Conservation (phyloP, 257 asterid genomes). For the Salvia miltiorrhiza region DNA sequence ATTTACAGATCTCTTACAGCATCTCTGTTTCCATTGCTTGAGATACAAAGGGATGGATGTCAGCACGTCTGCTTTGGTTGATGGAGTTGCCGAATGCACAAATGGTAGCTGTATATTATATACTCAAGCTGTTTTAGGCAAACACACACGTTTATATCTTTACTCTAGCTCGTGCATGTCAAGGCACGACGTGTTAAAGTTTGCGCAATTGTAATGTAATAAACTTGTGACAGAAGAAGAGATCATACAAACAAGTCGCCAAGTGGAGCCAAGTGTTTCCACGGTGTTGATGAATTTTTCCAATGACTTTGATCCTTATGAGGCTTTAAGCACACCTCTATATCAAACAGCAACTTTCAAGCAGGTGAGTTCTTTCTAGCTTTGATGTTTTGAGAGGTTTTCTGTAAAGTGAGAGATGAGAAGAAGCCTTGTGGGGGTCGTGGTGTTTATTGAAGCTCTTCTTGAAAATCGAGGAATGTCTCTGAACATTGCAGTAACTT, state of each 20-base stretch:
- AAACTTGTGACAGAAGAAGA: slow-evolving; percentile 40
- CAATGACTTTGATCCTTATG: slow-evolving; percentile 87
- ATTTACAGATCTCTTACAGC: too few relatives aligned
- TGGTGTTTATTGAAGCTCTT: not conserved
- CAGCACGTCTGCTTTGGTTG: too few relatives aligned
- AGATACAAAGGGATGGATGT: too few relatives aligned
- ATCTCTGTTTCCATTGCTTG: too few relatives aligned
- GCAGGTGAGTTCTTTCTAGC: slow-evolving; percentile 60
- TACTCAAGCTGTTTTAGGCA: too few relatives aligned
- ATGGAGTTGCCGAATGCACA: too few relatives aligned
- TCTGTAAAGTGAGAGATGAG: not conserved
- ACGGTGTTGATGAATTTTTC: slow-evolving; percentile 83
- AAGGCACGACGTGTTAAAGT: too few relatives aligned
- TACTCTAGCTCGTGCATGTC: too few relatives aligned
- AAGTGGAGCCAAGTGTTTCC: slow-evolving; percentile 64
- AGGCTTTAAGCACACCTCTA: slow-evolving; percentile 83
- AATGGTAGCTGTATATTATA: too few relatives aligned
- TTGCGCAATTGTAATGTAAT: too few relatives aligned
- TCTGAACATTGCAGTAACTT: too few relatives aligned
- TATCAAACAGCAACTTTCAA: slow-evolving; percentile 98
- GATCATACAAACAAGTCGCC: slow-evolving; percentile 24
- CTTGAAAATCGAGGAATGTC: not conserved
- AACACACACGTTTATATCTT: too few relatives aligned
- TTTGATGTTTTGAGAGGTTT: not conserved
- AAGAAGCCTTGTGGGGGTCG: not conserved